Evolutionary conservation across 129 eudicot genomes (phyloP).

Genomic region (Helianthus annuus): DNA sequence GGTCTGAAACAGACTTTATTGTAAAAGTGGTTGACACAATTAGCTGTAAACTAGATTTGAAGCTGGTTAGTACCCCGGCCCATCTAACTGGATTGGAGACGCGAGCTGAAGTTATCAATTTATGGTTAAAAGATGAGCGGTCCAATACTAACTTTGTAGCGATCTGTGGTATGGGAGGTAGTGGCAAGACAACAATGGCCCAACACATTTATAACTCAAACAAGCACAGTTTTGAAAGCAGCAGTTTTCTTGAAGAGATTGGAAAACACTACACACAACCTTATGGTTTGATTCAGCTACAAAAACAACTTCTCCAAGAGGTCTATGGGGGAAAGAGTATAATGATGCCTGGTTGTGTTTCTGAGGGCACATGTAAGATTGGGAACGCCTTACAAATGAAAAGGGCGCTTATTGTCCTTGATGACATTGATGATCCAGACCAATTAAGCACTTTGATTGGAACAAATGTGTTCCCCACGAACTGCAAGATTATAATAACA

Average conservation of each 20-base stretch:
- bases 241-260: slow-evolving; percentile 12
- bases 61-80: slow-evolving; percentile 14
- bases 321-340: neutral
- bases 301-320: slow-evolving; percentile 1
- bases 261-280: slow-evolving; percentile 8
- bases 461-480: neutral
- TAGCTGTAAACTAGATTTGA: neutral
- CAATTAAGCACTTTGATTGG: slow-evolving; percentile 11
- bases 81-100: slow-evolving; percentile 17
- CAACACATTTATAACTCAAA: slow-evolving; percentile 8
- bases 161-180: slow-evolving; percentile 39
- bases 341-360: neutral
- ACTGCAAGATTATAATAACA: slow-evolving; percentile 26
- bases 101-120: slow-evolving; percentile 5
- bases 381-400: neutral
- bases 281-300: slow-evolving; percentile 13
- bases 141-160: neutral
- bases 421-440: slow-evolving; percentile 10
- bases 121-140: slow-evolving; percentile 23
- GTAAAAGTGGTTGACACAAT: neutral
- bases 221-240: slow-evolving; percentile 12
- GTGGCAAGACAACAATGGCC: slow-evolving; percentile 38
- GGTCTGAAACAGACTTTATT: slow-evolving; percentile 9
- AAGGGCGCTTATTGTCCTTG: slow-evolving; percentile 13
- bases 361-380: slow-evolving; percentile 10